These are phyloP conservation scores for Alternaria longipes DNA, from an alignment of 2,329 filamentous ascomycete species.

Conservation along the genomic window DNA sequence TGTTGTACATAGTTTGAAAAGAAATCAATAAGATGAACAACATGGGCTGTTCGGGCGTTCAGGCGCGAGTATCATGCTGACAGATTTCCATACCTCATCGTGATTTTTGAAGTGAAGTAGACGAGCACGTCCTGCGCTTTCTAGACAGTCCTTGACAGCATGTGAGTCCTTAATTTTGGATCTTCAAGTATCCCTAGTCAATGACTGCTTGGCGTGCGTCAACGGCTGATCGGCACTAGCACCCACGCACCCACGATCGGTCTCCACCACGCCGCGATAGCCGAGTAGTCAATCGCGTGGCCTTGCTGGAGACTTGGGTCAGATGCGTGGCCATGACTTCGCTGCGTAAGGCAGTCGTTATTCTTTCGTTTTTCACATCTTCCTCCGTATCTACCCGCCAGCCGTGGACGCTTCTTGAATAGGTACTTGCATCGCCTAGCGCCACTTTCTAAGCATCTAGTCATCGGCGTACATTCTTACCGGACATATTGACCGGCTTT, in stretches of 20 bases:
- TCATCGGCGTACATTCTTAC: slow-evolving; percentile 1
- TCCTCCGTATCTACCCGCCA: background rate
- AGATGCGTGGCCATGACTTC: background rate
- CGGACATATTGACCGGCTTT: slow-evolving; percentile 1
- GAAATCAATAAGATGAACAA: background rate
- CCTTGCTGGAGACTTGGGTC: background rate
- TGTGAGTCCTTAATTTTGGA: background rate
- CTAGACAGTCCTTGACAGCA: background rate
- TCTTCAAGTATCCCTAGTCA: background rate
- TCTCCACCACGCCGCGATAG: slow-evolving; percentile 13
- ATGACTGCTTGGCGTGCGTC: slow-evolving; percentile 23
- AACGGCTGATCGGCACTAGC: slow-evolving; percentile 23
- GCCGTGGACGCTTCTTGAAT: slow-evolving; percentile 5
- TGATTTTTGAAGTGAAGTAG: background rate
- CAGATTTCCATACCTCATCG: background rate
- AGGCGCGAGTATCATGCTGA: background rate
- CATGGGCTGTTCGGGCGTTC: too few species aligned
- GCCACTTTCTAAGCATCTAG: slow-evolving; percentile 29
- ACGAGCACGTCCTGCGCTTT: background rate
- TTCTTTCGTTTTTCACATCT: background rate
- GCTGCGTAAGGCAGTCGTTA: background rate
- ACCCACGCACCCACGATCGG: slow-evolving; percentile 9
- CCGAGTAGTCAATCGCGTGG: slow-evolving; percentile 5
- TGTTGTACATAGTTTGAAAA: slow-evolving; percentile 17
- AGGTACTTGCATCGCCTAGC: slow-evolving; percentile 17